Base-by-base conservation (phyloP, 495 filamentous ascomycete genomes). In the Penicillium coffeae region DNA sequence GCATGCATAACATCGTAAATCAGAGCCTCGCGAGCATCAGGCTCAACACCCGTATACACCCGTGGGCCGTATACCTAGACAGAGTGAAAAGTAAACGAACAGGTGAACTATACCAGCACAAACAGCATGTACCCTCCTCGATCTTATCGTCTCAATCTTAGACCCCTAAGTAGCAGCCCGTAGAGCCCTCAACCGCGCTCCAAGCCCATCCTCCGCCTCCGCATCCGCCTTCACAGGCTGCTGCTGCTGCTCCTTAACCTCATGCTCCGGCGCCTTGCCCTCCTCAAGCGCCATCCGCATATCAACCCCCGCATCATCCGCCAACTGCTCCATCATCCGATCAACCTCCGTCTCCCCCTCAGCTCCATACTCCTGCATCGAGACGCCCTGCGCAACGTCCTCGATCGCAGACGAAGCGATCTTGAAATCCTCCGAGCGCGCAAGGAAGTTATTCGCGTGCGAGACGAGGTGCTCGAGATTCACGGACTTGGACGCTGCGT, bases 401-500 rank as follows among this genome's bases (percentile, higher is more conserved):
- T 73, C 68, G 36, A 75, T 75, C 16, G 72, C 72, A 38, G 53
- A 65, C 15, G 65, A 68, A 1, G 72, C 72, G 38, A 75, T 75
- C 51, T 74, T 74, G 42, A 75, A 75, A 50, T 75, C 72, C 50
- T 75, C 72, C 18, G 65, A 69, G 35, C 71, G 61, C 0, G 70
- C 69, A 34, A 75, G 52, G 42, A 75, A 75, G 40, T 75, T 75
- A 40, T 75, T 75, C 30, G 72, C 72, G 51, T 74, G 72, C 0
- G 68, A 60, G 1, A 75, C 65, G 21, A 75, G 46, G 8, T 59
- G 60, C 45, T 75, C 72, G 2, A 75, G 59, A 40, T 75, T 75
- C 27, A 75, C 72, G 40, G 63, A 69, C 48, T 68, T 70, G 1
- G 64, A 69, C 10, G 72, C 72, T 1, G 70, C 72, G 38, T 75